Base-by-base conservation (phyloP, 1,284 basidiomycete genomes). In the Termitomyces sp. region DNA sequence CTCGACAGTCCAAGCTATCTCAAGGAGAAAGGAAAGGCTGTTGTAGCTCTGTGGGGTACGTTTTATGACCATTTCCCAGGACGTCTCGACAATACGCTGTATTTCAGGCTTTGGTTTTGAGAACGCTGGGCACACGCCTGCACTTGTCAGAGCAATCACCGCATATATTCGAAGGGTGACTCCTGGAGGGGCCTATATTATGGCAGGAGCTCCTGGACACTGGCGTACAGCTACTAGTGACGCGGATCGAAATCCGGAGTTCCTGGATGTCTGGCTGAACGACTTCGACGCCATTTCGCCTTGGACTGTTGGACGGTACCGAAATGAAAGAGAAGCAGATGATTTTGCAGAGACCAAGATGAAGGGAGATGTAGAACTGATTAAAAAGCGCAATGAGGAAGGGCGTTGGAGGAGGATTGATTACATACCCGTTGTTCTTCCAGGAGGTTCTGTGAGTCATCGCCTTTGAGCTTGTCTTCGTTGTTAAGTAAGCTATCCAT, bases 201-300 rank as follows among this genome's bases (percentile, higher is more conserved):
- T 88, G 59, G 86, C 75, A 4, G 87, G 86, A 13, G 70, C 75
- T 1, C 82, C 87, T 21, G 74, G 84, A 0, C 77, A 83, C 58
- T 89, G 87, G 88, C 79, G 87, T 10, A 83, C 83, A 0, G 77
- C 79, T 3, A 72, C 73, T 16, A 76, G 75, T 31, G 88, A 90
- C 62, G 83, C 84, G 0, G 83, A 88, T 65, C 69, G 71, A 4
- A 77, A 88, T 58, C 78, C 80, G 0, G 83, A 70, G 13, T 87
- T 86, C 57, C 62, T 83, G 11, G 69, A 77, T 44, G 73, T 87
- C 3, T 89, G 83, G 80, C 70, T 87, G 11, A 80, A 83, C 26
- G 80, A 80, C 35, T 86, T 88, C 55, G 87, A 90, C 59, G 85
- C 85, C 1, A 79, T 90, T 52, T 84, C 81, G 19, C 87, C 86